phyloP scores from a whole-genome alignment of 768 basidiomycete genomes.

The Leccinum subgranulosum region DNA sequence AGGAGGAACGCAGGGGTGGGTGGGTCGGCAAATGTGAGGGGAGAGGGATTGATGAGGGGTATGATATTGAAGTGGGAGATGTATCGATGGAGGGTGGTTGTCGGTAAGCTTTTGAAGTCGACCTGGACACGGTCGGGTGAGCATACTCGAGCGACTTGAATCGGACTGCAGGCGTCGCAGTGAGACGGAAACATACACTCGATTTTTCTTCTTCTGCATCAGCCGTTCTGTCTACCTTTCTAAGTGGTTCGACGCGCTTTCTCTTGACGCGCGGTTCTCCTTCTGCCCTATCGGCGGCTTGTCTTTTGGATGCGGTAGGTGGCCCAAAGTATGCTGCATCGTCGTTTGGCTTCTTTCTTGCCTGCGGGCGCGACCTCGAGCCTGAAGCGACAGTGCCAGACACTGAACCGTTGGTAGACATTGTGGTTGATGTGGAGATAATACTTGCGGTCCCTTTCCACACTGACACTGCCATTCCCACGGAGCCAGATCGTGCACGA shows the following conservation, averaged over 20 bases:
- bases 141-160: not conserved
- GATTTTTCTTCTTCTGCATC: conserved; percentile 30
- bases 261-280: conserved; percentile 75
- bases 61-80: conserved; percentile 70
- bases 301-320: conserved; percentile 57
- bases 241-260: conserved; percentile 57
- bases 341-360: conserved; percentile 60
- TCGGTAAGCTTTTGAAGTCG: conserved; percentile 72
- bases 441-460: not conserved
- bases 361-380: conserved; percentile 61
- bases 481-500: conserved; percentile 5
- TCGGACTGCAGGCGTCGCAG: not conserved
- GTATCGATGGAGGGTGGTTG: conserved; percentile 64
- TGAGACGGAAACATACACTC: conserved; percentile 23
- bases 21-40: conserved; percentile 63
- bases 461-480: conserved; percentile 19
- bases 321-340: conserved; percentile 71
- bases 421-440: conserved; percentile 4
- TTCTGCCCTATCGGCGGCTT: conserved; percentile 63
- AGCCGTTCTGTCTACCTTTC: conserved; percentile 37
- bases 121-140: conserved; percentile 44
- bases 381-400: conserved; percentile 34
- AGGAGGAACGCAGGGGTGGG: conserved; percentile 64
- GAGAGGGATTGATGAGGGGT: conserved; percentile 68
- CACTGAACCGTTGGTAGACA: conserved; percentile 25